Percentiles rank a stretch among this genome's conserved stretches.
Conservation (phyloP, 2,329 filamentous ascomycete genomes). For the Emmonsiellopsis sp. region DNA sequence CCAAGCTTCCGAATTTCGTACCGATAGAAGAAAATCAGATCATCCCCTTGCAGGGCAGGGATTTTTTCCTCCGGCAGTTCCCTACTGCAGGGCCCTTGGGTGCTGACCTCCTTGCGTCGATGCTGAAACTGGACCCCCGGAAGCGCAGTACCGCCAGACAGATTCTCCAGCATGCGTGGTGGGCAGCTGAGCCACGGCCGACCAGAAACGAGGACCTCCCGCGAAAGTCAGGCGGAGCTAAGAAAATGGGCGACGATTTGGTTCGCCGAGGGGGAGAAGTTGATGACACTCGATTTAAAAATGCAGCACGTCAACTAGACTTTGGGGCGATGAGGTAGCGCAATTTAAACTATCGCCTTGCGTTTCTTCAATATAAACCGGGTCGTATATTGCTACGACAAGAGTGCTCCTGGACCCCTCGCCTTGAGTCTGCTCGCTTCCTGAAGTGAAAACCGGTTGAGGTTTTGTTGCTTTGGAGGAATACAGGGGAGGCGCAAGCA, state of each 20-base stretch:
- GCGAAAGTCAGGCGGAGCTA: conserved; percentile 60
- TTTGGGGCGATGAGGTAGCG: conserved; percentile 44
- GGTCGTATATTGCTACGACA: no score
- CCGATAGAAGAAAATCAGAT: conserved; percentile 49
- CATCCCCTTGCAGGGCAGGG: conserved; percentile 52
- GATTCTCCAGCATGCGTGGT: conserved; percentile 77
- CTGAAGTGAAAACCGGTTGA: no score
- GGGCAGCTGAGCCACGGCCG: conserved; percentile 72
- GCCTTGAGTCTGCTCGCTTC: no score
- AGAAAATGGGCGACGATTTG: conserved; percentile 73
- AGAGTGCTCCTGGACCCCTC: no score
- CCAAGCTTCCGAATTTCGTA: conserved; percentile 70
- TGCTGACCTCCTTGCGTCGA: conserved; percentile 78
- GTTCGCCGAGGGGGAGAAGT: conserved; percentile 65
- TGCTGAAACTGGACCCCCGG: conserved; percentile 76
- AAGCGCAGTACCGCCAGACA: conserved; percentile 68
- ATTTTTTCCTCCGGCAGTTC: conserved; percentile 68
- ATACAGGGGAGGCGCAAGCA: no score
- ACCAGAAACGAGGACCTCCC: conserved; percentile 76
- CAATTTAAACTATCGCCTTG: background rate
- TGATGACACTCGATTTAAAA: conserved; percentile 55
- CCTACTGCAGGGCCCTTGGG: conserved; percentile 71
- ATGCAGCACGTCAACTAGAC: conserved; percentile 74
- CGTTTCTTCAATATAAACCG: no score
- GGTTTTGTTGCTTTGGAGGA: no score